Percentiles rank a stretch among this genome's conserved stretches.
Evolutionary conservation across 345 rosid species (phyloP).

Genomic region (Acer campestre): DNA sequence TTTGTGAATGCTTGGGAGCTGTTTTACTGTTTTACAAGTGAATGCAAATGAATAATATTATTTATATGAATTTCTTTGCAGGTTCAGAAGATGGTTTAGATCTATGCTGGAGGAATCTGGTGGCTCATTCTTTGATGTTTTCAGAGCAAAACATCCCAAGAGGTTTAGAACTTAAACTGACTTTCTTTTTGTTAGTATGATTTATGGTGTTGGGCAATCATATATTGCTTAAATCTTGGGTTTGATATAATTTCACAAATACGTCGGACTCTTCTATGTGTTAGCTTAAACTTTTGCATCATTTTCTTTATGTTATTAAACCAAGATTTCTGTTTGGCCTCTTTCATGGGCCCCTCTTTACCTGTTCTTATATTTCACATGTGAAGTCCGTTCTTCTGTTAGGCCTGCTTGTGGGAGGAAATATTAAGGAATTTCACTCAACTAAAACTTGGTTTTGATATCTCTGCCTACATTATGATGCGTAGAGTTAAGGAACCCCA

Average conservation of each 20-base stretch:
- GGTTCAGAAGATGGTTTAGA: constrained; percentile 91
- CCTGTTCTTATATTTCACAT: too few relatives aligned
- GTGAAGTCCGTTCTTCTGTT: too few relatives aligned
- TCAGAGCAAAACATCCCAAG: constrained; percentile 83
- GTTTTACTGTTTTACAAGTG: neutral
- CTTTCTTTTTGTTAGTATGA: neutral
- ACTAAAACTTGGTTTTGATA: neutral
- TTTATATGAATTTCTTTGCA: constrained; percentile 28
- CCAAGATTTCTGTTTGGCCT: too few relatives aligned
- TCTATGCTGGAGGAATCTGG: constrained; percentile 69
- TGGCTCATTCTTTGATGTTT: constrained; percentile 77
- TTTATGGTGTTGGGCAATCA: neutral
- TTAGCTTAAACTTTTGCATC: too few relatives aligned
- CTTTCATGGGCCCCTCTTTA: too few relatives aligned
- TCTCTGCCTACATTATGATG: neutral
- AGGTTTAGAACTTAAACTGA: constrained; percentile 45
- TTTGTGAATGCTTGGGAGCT: neutral
- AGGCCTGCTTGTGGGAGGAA: too few relatives aligned
- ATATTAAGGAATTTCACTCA: too few relatives aligned
- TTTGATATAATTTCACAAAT: neutral
- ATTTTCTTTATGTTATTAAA: too few relatives aligned
- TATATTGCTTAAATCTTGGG: neutral
- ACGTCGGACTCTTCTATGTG: too few relatives aligned
- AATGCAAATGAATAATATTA: neutral
- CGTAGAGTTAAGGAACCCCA: neutral